These are phyloP conservation scores for Actinomortierella ambigua DNA, from an alignment of 371 early-diverging fungal species.

Conservation along the genomic window DNA sequence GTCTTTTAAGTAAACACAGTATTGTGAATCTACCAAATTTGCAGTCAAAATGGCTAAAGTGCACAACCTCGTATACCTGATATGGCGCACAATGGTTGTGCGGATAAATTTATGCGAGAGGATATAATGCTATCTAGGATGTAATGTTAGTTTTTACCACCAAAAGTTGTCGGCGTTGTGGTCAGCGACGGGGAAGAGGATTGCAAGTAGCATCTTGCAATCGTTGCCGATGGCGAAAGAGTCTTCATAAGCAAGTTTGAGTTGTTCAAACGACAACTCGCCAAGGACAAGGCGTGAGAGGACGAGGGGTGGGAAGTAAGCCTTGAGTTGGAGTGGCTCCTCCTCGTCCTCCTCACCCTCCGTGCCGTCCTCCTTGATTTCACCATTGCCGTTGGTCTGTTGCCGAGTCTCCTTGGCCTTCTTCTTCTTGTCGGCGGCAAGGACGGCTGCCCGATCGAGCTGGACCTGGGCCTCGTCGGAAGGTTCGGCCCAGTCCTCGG, in stretches of 20 bases:
- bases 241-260: conserved; percentile 19
- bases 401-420: too few species aligned
- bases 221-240: conserved; percentile 4
- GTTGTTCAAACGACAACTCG: conserved; percentile 16
- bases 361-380: background rate
- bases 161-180: conserved; percentile 13
- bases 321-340: conserved; percentile 6
- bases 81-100: too few species aligned
- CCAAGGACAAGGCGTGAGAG: conserved; percentile 18
- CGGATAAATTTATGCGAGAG: too few species aligned
- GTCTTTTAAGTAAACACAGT: too few species aligned
- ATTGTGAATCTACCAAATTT: too few species aligned
- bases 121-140: too few species aligned
- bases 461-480: conserved; percentile 7
- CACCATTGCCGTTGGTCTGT: too few species aligned
- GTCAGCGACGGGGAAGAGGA: conserved; percentile 8
- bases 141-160: conserved; percentile 12
- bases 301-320: conserved; percentile 16
- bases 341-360: background rate
- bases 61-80: too few species aligned
- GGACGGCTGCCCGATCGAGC: background rate
- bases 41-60: too few species aligned
- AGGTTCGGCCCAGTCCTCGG: conserved; percentile 10
- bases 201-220: conserved; percentile 1
- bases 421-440: background rate